Conservation (phyloP, 2,329 filamentous ascomycete species). For the Claviceps pazoutovae region DNA sequence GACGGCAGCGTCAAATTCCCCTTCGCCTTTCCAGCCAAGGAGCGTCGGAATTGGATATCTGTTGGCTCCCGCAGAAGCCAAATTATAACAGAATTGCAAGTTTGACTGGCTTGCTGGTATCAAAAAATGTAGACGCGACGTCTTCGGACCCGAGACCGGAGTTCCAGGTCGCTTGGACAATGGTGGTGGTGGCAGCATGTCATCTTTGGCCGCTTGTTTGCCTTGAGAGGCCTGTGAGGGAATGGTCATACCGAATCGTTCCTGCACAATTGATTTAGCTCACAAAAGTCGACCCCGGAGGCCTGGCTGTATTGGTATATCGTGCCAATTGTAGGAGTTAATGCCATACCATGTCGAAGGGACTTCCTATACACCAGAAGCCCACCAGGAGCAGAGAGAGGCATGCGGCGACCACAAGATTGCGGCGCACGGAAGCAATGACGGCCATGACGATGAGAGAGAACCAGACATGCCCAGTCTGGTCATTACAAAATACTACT, state of each 20-base stretch:
- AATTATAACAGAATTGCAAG: constrained; percentile 23
- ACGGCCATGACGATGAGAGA: neutral
- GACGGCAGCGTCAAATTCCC: constrained; percentile 19
- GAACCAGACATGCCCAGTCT: neutral
- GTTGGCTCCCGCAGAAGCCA: constrained; percentile 23
- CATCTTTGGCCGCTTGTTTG: neutral
- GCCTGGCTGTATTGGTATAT: neutral
- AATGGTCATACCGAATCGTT: neutral
- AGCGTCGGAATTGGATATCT: constrained; percentile 24
- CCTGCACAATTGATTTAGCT: neutral
- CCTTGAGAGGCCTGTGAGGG: neutral
- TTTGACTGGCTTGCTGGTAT: constrained; percentile 24
- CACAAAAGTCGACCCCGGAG: neutral
- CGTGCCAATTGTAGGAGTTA: neutral
- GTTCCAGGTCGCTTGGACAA: neutral
- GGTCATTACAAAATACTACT: neutral
- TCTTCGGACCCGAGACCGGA: constrained; percentile 6
- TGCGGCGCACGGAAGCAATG: neutral
- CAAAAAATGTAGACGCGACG: constrained; percentile 23
- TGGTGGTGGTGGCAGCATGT: neutral
- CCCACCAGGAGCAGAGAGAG: neutral
- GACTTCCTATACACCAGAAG: neutral
- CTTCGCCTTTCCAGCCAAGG: constrained; percentile 24
- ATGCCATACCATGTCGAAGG: constrained; percentile 2
- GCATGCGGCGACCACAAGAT: constrained; percentile 1